Conservation (phyloP, 1,139 yeast genomes). For the Debaryomyces subglobosus region DNA sequence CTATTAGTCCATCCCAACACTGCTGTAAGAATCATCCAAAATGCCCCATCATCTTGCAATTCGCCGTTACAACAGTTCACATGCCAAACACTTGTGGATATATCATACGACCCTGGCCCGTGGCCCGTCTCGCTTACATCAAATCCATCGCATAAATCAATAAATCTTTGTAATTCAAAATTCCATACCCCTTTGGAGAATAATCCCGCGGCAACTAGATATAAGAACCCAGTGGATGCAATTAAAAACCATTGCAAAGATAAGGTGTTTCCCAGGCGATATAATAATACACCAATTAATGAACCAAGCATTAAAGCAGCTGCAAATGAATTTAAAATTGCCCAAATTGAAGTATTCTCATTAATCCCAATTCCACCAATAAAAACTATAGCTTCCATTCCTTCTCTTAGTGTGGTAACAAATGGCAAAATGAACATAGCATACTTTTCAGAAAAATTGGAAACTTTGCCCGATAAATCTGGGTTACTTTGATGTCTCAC, state of each 20-base stretch:
- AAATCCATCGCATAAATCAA: constrained; percentile 44
- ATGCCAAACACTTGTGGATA: constrained; percentile 46
- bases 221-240: constrained; percentile 43
- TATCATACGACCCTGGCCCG: constrained; percentile 52
- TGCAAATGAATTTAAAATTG: constrained; percentile 36
- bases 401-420: constrained; percentile 50
- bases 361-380: constrained; percentile 52
- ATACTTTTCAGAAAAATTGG: constrained; percentile 35
- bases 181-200: constrained; percentile 52
- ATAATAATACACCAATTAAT: constrained; percentile 38
- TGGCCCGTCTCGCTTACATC: constrained; percentile 53
- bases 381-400: constrained; percentile 52
- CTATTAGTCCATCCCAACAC: constrained; percentile 53
- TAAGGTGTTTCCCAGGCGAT: constrained; percentile 46
- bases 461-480: constrained; percentile 12
- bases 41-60: constrained; percentile 46
- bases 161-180: constrained; percentile 46
- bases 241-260: constrained; percentile 47
- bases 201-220: constrained; percentile 49
- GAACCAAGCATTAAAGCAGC: constrained; percentile 37
- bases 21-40: constrained; percentile 51
- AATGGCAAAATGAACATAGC: constrained; percentile 48
- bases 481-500: constrained; percentile 7
- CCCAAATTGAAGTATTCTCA: constrained; percentile 38
- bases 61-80: constrained; percentile 52